Base-by-base conservation (phyloP, 1,284 basidiomycete species). In the Macrocybe sp. region DNA sequence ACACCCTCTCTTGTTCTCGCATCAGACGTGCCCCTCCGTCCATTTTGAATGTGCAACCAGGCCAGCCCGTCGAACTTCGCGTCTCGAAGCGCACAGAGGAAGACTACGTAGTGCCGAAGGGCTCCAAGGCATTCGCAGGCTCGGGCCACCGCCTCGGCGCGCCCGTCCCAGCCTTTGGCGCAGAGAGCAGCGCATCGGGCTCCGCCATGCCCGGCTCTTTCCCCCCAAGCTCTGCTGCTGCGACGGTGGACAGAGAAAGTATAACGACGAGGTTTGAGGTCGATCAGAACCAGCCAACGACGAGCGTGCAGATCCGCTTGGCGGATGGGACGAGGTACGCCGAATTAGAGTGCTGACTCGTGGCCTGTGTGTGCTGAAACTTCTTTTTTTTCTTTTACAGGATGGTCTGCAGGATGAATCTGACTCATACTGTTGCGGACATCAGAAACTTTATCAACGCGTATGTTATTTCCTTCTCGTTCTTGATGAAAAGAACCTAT, bases 261-360 rank as follows among this genome's bases (percentile, higher is more conserved):
- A 63, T 80, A 22, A 69, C 62, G 36, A 76, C 81, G 22, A 69
- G 73, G 50, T 95, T 97, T 62, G 81, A 89, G 63, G 88, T 97
- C 4, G 92, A 98, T 61, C 76, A 80, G 57, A 76, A 71, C 12
- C 74, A 80, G 63, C 95, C 95, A 1, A 88, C 84, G 45, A 97
- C 95, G 32, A 92, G 82, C 60, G 76, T 99, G n/a, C 95, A 97
- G 70, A 76, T 98, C 47, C 76, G 95, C 41, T 65, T 98, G 41
- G 89, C 87, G 7, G 94, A 97, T 67, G 97, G 97, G 8, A 89
- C 90, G n/a, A 78, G 88, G 85, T 87, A 52, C 33, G 74, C 62
- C 37, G 36, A 16, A 9, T n/a, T 38, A 6, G 37, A 14, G 42
- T 45, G 47, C 40, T 12, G 33, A 37, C 11, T 32, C 46, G 39